Base-by-base conservation (phyloP, 768 basidiomycete species). In the Suillus subluteus region DNA sequence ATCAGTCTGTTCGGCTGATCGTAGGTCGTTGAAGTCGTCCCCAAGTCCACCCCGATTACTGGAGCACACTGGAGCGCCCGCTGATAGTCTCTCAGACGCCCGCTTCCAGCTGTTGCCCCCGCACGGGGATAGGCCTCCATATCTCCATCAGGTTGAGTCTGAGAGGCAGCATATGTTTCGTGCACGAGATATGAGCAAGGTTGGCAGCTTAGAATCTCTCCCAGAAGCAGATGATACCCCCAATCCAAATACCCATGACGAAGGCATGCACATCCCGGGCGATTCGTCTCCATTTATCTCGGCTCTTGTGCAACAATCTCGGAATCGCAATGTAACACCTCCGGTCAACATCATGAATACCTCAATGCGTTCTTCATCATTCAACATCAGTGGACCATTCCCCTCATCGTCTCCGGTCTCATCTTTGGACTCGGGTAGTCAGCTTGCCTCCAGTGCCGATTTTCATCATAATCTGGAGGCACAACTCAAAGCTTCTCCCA, bases 331-430 rank as follows among this genome's bases (percentile, higher is more conserved):
- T 52, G 76, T 78, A 23, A 86, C 86, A 1, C 86, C 85, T 12
- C 86, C 86, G 18, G 79, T 86, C 30, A 67, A 76, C 66, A 69
- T 79, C 59, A 75, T 69, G 68, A 68, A 69, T 62, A 76, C 64
- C 67, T 73, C 69, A 70, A 76, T 79, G 46, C 78, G 79, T 56
- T 76, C 84, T 3, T 75, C 82, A 9, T 81, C 83, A 4, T 82
- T 83, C 72, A 82, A 82, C 66, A 74, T 76, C 54, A 81, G 74
- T 21, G 81, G 82, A 37, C 79, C 82, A 37, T 83, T 86, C 71
- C 80, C 82, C 4, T 91, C 92, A 3, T 82, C 88, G 3, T 94
- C 92, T 2, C 92, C 92, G 8, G 91, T 88, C 23, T 94, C 92
- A 9, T 94, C 92, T 13, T 73, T 91, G 70, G 90, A 88, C 74